Evolutionary conservation across 257 asterid genomes (phyloP), one percentile per base, ranked within the genome.

Genomic region (Plectranthus barbatus): DNA sequence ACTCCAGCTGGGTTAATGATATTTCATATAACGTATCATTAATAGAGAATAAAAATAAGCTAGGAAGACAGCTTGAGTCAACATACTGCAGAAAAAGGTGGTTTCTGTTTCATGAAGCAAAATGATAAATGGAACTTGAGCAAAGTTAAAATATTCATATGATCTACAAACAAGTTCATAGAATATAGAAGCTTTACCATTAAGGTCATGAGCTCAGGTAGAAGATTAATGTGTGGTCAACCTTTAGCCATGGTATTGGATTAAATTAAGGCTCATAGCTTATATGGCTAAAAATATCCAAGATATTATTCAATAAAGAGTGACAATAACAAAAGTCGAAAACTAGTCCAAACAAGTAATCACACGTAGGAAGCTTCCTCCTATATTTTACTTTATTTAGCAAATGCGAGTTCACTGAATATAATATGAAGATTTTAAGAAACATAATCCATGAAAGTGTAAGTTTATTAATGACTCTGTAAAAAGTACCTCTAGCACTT

Each of bases 401-500:
- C 41, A 57, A 76, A 57, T 34, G 68, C 40, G 49, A 36, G 56
- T 45, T 67, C 49, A 26, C 24, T 7, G 36, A 49, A n/a, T 3
- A 39, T 7, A 20, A 33, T 51, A 47, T 56, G 37, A 39, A 56
- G 52, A 61, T 42, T 33, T 51, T 26, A 44, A 56, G 61, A 59
- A 51, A 33, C 62, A 61, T 23, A 62, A 39, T 37, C 60, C 19
- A 67, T 46, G 47, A 45, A 17, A 40, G 23, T 15, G 33, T 45
- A 11, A 33, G 58, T 42, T 42, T 5, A 46, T 52, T 29, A 58
- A 57, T 47, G 45, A 42, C 54, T 42, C 41, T 19, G 55, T 15
- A 62, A 19, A 56, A 60, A 45, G 44, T 67, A 90, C 99, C 99
- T 93, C 99, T 70, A 80, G 88, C 51, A 76, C 97, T 78, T 93